These are phyloP conservation scores for Ganoderma meredithae DNA, from an alignment of 1,284 basidiomycete genomes.

Conservation along the genomic window DNA sequence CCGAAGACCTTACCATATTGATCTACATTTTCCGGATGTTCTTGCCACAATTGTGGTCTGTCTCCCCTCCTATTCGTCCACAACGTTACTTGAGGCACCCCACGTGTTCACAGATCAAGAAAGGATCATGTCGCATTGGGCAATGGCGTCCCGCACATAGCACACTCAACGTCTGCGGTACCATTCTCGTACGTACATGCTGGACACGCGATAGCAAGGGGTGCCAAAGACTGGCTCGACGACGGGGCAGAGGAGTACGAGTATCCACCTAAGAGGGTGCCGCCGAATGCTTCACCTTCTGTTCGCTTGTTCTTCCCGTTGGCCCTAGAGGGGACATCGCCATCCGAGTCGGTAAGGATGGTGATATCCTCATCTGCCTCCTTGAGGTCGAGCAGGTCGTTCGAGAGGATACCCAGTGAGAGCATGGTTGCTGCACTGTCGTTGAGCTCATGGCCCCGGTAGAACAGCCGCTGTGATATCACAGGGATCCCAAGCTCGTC, in stretches of 20 bases:
- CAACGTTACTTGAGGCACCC: neutral
- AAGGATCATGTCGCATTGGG: conserved; percentile 16
- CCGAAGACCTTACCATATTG: neutral
- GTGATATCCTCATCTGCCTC: conserved; percentile 68
- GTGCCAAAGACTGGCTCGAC: conserved; percentile 25
- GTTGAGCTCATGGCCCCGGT: conserved; percentile 65
- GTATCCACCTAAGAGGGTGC: conserved; percentile 63
- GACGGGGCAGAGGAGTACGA: conserved; percentile 27
- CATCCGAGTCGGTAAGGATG: conserved; percentile 59
- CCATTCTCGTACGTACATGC: conserved; percentile 43
- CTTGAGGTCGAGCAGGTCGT: conserved; percentile 71
- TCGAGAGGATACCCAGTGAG: conserved; percentile 66
- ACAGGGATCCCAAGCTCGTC: conserved; percentile 69
- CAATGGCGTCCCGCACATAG: conserved; percentile 40
- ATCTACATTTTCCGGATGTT: neutral
- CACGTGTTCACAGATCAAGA: neutral
- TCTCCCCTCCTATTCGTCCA: neutral
- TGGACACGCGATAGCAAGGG: conserved; percentile 34
- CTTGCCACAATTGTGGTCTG: neutral
- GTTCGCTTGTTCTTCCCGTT: conserved; percentile 50
- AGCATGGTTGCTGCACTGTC: conserved; percentile 68
- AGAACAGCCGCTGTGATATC: conserved; percentile 76
- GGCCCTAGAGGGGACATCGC: conserved; percentile 34
- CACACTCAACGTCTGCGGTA: conserved; percentile 33
- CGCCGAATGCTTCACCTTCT: conserved; percentile 77